Conservation (phyloP, 257 asterid genomes). For the Ilex aquifolium region DNA sequence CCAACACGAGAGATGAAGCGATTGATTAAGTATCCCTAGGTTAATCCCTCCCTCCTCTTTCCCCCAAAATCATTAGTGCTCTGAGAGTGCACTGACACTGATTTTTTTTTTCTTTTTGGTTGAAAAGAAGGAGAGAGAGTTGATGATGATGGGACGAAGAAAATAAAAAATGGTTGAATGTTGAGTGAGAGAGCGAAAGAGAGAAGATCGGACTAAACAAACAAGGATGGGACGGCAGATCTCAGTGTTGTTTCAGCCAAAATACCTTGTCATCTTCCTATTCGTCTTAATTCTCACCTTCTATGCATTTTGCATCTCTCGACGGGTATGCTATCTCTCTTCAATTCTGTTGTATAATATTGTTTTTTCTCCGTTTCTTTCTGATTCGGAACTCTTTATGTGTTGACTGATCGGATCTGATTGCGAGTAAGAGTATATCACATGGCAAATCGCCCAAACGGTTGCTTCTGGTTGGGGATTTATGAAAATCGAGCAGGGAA, state of each 20-base stretch:
- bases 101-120: too few relatives aligned
- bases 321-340: slow-evolving; percentile 32
- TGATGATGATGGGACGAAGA: too few relatives aligned
- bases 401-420: background rate
- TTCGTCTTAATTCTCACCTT: slow-evolving; percentile 43
- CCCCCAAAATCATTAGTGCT: too few relatives aligned
- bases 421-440: background rate
- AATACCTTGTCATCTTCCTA: slow-evolving; percentile 44
- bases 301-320: slow-evolving; percentile 48
- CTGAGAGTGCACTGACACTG: too few relatives aligned
- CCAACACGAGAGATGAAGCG: too few relatives aligned
- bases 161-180: background rate
- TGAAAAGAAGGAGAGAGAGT: too few relatives aligned
- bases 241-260: slow-evolving; percentile 63
- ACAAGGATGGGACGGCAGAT: slow-evolving; percentile 61
- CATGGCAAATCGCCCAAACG: background rate
- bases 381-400: background rate
- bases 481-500: too few relatives aligned
- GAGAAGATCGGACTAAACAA: background rate
- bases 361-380: background rate
- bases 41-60: too few relatives aligned
- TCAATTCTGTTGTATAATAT: background rate
- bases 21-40: too few relatives aligned
- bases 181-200: background rate
- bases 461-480: background rate